A percentile compares a stretch with the other conserved stretches of the same genome.
These are phyloP conservation scores for Plasmodium gonderi DNA, from an alignment of 169 alveolate genomes.

Conservation along the genomic window DNA sequence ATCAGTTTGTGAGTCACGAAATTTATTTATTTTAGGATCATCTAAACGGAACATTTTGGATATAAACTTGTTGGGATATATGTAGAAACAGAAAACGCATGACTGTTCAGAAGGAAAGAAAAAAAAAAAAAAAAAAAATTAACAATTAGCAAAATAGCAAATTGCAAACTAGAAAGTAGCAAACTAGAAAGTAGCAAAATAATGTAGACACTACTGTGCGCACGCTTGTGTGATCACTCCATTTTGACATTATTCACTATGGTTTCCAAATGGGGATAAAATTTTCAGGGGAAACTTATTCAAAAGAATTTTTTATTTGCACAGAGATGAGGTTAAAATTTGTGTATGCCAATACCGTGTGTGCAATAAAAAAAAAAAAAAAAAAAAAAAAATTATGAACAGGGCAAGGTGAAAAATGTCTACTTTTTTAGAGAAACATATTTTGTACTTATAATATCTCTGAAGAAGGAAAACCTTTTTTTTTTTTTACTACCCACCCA, in stretches of 20 bases:
- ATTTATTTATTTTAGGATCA: not conserved
- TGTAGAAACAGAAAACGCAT: not conserved
- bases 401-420: not conserved
- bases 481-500: no score
- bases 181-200: not conserved
- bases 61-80: not conserved
- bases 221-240: no score
- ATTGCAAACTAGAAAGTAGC: no score
- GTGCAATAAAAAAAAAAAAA: no score
- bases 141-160: no score
- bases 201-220: no score
- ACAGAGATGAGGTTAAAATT: no score
- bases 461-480: no score
- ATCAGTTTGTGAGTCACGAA: not conserved
- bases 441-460: no score
- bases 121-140: not conserved
- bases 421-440: no score
- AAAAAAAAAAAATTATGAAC: not conserved
- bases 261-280: not conserved
- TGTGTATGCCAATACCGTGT: no score
- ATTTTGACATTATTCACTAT: not conserved
- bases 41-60: not conserved
- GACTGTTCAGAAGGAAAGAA: not conserved
- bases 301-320: not conserved
- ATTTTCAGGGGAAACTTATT: not conserved